Evolutionary conservation across 805 yeast species (phyloP).

Genomic region (Sugiyamaella americana): DNA sequence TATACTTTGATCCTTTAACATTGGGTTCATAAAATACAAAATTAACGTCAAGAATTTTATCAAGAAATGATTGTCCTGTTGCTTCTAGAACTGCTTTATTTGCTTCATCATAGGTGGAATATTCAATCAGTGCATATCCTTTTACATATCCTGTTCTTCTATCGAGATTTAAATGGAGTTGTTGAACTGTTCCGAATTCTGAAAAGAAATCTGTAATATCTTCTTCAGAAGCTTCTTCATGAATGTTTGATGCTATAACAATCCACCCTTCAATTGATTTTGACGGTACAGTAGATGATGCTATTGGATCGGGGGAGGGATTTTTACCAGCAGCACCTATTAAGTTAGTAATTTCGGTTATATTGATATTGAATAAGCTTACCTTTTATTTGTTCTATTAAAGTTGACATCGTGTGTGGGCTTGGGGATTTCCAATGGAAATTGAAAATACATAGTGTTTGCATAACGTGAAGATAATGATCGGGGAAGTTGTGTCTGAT

Average conservation of each 20-base stretch:
- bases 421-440: too few relatives aligned
- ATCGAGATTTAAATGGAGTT: constrained; percentile 39
- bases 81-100: constrained; percentile 30
- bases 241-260: constrained; percentile 36
- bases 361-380: too few relatives aligned
- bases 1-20: too few relatives aligned
- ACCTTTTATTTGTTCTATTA: too few relatives aligned
- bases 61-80: constrained; percentile 33
- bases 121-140: constrained; percentile 40
- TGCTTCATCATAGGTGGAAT: constrained; percentile 31
- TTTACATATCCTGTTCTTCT: constrained; percentile 40
- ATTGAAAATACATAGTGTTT: too few relatives aligned
- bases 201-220: constrained; percentile 38
- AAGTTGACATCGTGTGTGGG: too few relatives aligned
- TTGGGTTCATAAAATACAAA: constrained; percentile 34
- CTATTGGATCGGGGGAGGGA: too few relatives aligned
- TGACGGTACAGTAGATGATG: too few relatives aligned
- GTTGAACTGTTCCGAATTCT: constrained; percentile 37
- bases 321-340: too few relatives aligned
- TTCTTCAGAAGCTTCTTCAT: constrained; percentile 43
- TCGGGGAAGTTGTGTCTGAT: too few relatives aligned
- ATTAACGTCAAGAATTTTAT: constrained; percentile 30
- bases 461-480: too few relatives aligned
- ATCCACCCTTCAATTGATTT: constrained; percentile 40
- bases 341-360: too few relatives aligned